A percentile compares a stretch with the other conserved stretches of the same genome.
Evolutionary conservation across 257 asterid genomes (phyloP).

Genomic region (Primulina eburnea): DNA sequence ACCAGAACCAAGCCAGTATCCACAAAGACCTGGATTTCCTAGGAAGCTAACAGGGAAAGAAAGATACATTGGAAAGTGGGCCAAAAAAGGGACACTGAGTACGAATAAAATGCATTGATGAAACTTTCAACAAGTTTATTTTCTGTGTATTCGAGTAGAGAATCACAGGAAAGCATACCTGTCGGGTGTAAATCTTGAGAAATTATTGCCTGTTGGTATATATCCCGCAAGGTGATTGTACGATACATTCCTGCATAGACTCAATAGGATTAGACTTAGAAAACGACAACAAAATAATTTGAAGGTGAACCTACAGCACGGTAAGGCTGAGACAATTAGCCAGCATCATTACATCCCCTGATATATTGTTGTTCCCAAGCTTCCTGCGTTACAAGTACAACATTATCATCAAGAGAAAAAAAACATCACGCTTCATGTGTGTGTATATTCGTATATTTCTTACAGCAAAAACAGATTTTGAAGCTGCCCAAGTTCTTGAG

Average conservation of each 20-base stretch:
- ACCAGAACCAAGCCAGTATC: constrained; percentile 68
- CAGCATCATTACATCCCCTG: constrained; percentile 72
- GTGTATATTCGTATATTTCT: constrained; percentile 21
- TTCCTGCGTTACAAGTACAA: constrained; percentile 36
- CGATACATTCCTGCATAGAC: constrained; percentile 68
- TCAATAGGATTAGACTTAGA: neutral
- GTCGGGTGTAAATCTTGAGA: constrained; percentile 81
- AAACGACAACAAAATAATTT: neutral
- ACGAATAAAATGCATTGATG: neutral
- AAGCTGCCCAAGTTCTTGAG: constrained; percentile 84
- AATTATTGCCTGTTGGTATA: constrained; percentile 82
- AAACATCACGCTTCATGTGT: neutral
- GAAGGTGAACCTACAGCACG: constrained; percentile 54
- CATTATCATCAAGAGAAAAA: neutral
- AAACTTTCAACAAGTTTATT: neutral
- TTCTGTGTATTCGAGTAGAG: too few species aligned
- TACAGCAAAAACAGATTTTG: constrained; percentile 80
- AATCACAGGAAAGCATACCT: constrained; percentile 35
- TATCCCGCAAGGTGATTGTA: constrained; percentile 73
- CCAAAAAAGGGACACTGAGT: neutral
- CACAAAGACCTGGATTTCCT: constrained; percentile 87
- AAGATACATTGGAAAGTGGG: neutral
- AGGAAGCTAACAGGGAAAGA: constrained; percentile 43
- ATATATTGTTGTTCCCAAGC: constrained; percentile 73
- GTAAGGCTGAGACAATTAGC: constrained; percentile 72